phyloP scores from a whole-genome alignment of 306 rosid genomes.

The Lagenaria siceraria region DNA sequence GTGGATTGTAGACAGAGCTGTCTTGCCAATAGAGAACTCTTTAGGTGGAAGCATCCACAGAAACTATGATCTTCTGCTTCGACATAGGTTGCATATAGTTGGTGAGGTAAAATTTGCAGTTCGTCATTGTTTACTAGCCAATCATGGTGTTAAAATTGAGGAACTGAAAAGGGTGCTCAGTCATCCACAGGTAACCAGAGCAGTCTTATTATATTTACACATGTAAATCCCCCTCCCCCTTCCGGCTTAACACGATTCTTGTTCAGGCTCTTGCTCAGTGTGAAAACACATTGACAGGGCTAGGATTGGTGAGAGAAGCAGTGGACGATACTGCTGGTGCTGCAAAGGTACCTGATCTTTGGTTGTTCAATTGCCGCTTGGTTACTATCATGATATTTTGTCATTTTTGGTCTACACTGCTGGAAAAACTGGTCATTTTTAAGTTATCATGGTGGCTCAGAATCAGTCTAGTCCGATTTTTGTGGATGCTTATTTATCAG shows the following conservation, averaged over 20 bases:
- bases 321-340: slow-evolving; percentile 96
- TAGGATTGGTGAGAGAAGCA: slow-evolving; percentile 83
- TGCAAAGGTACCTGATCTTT: slow-evolving; percentile 55
- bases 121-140: slow-evolving; percentile 82
- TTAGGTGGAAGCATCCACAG: slow-evolving; percentile 98
- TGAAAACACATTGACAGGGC: slow-evolving; percentile 65
- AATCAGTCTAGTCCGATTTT: background rate
- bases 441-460: background rate
- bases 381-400: background rate
- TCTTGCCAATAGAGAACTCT: slow-evolving; percentile 91
- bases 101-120: slow-evolving; percentile 95
- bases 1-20: slow-evolving; percentile 96
- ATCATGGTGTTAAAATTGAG: slow-evolving; percentile 59
- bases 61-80: slow-evolving; percentile 86
- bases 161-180: slow-evolving; percentile 78
- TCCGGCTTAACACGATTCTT: background rate
- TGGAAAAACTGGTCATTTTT: background rate
- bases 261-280: slow-evolving; percentile 98
- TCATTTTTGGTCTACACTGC: background rate
- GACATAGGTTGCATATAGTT: slow-evolving; percentile 83
- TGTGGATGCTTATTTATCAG: background rate
- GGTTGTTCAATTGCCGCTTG: background rate
- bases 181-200: slow-evolving; percentile 67
- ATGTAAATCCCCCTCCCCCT: background rate
- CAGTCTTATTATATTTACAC: background rate